Percentiles rank a stretch among this genome's conserved stretches.
Evolutionary conservation across 371 early-diverging fungal species (phyloP).

Genomic region (Rhizopus arrhizus): DNA sequence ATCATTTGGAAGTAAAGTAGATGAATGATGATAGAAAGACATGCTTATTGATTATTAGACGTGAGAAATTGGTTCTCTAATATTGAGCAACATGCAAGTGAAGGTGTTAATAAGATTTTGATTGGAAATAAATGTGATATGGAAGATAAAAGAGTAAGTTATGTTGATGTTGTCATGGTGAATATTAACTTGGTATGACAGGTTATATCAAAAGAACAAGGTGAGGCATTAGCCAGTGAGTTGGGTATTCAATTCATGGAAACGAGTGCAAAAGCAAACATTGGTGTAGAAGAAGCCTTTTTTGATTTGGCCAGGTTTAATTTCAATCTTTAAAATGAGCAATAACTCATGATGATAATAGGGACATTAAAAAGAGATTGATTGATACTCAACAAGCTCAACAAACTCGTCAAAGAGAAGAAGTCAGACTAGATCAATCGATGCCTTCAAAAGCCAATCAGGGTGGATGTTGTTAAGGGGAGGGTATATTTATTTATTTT

Average conservation of each 20-base stretch:
- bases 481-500: too few relatives aligned
- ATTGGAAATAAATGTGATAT: conserved; percentile 99
- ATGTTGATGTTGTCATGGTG: neutral
- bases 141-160: conserved; percentile 77
- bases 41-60: conserved; percentile 51
- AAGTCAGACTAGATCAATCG: conserved; percentile 42
- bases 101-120: conserved; percentile 96
- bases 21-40: neutral
- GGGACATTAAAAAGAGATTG: conserved; percentile 56
- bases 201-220: conserved; percentile 75
- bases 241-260: conserved; percentile 92
- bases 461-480: conserved; percentile 25
- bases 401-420: conserved; percentile 52
- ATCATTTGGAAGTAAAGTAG: conserved; percentile 87
- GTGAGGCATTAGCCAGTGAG: conserved; percentile 85
- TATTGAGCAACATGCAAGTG: conserved; percentile 96
- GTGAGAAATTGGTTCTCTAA: conserved; percentile 98
- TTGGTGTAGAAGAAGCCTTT: conserved; percentile 98
- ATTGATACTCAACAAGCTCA: conserved; percentile 57
- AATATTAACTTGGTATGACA: neutral
- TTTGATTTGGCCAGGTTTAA: conserved; percentile 90
- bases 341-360: conserved; percentile 1
- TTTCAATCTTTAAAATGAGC: neutral
- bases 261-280: conserved; percentile 96
- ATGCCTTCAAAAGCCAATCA: conserved; percentile 29